These are phyloP conservation scores for Podospora pseudopauciseta DNA, from an alignment of 495 filamentous ascomycete genomes.

Conservation along the genomic window DNA sequence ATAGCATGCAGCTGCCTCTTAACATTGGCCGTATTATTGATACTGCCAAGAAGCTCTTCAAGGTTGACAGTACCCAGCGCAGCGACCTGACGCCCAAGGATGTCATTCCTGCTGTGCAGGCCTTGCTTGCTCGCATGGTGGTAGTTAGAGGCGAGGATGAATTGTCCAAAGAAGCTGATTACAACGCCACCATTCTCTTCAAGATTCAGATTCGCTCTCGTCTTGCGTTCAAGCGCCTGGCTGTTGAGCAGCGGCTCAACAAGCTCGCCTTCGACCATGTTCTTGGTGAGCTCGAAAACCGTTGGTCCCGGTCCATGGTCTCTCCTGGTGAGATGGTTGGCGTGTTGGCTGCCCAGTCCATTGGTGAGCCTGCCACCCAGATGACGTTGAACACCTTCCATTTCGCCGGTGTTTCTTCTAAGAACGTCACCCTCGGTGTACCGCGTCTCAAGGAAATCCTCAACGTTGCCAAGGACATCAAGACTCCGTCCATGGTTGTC, in stretches of 20 bases:
- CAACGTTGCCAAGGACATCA: constrained; percentile 95
- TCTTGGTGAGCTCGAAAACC: constrained; percentile 82
- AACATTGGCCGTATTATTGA: constrained; percentile 90
- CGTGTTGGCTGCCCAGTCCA: constrained; percentile 94
- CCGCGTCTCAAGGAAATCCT: constrained; percentile 99
- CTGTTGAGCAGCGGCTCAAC: constrained; percentile 76
- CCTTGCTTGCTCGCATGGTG: constrained; percentile 69
- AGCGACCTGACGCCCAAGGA: constrained; percentile 90
- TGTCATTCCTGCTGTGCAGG: constrained; percentile 76
- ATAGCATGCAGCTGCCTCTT: constrained; percentile 83
- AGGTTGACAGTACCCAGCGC: constrained; percentile 74
- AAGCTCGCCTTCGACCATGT: constrained; percentile 92
- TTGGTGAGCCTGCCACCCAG: constrained; percentile 97
- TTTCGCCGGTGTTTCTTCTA: constrained; percentile 98
- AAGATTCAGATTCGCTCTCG: constrained; percentile 87
- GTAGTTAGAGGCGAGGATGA: constrained; percentile 80
- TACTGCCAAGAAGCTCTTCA: constrained; percentile 82
- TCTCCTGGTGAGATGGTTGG: constrained; percentile 97
- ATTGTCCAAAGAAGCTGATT: constrained; percentile 80
- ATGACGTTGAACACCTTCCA: constrained; percentile 99
- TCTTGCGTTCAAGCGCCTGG: constrained; percentile 86
- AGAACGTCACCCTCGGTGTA: constrained; percentile 99
- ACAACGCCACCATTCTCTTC: constrained; percentile 82
- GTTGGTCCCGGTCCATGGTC: constrained; percentile 76
- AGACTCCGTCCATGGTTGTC: constrained; percentile 97